Evolutionary conservation across 305 asterid species (phyloP), one percentile per base, ranked within the genome.

Genomic region (Rubia balearica): DNA sequence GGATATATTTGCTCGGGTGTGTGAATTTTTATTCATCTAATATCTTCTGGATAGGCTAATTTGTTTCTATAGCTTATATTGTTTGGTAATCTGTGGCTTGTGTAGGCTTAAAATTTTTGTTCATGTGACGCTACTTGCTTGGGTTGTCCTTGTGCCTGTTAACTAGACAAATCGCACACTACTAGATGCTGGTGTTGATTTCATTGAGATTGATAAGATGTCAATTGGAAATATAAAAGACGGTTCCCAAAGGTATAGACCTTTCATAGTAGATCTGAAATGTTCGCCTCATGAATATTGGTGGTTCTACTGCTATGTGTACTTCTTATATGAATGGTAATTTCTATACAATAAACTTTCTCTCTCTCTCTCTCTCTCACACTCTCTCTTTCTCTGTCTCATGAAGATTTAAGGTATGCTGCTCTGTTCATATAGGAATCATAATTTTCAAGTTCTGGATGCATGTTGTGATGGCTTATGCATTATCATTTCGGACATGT

Each of bases 1-100:
- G 98, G 33, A 93, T 93, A 77, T 93, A 93, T 86, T 83, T 93
- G 87, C 84, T 90, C 48, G 98, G 98, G 98, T 90, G 85, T 46
- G 80, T 61, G n/a, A 14, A 48, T 48, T 5, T 48, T 48, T 69
- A 17, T 40, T 68, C 7, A 56, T 53, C 6, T 55, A 10, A 65
- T 49, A 49, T 64, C 55, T 16, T 65, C 56, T 61, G 21, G 21
- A 33, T 65, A 67, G 45, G 14, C 22, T 59, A 36, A 6, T 51
- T 75, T 19, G 56, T 33, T 10, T 40, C 41, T 64, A 43, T 59
- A 73, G 72, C 74, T 78, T 61, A 60, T 56, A 69, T 21, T 73
- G 63, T 67, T 21, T 73, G 63, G 61, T 38, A 19, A 43, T 75
- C 51, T 36, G 40, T 66, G 65, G 24, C 69, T 71, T 61, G 24